These are phyloP conservation scores for Centaurea solstitialis DNA, from an alignment of 129 eudicot genomes.

Conservation along the genomic window DNA sequence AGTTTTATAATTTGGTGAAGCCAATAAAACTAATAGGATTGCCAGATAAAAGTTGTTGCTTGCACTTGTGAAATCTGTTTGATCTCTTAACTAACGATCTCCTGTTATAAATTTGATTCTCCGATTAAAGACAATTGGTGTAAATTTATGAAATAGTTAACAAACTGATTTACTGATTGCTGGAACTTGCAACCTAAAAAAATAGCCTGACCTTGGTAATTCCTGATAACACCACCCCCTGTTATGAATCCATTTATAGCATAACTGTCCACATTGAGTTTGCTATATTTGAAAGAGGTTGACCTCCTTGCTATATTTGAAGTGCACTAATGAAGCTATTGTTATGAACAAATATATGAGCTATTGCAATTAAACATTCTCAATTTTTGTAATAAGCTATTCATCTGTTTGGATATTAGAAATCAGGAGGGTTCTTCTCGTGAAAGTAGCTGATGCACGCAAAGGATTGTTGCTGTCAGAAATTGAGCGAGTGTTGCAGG, in stretches of 20 bases:
- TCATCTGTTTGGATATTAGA: slow-evolving; percentile 54
- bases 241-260: too few species aligned
- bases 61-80: background rate
- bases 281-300: too few species aligned
- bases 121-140: background rate
- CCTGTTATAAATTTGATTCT: background rate
- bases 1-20: background rate
- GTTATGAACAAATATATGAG: background rate
- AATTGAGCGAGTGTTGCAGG: slow-evolving; percentile 87
- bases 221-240: too few species aligned
- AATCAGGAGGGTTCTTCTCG: slow-evolving; percentile 76
- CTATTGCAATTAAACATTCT: background rate
- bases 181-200: background rate
- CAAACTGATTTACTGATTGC: background rate
- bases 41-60: background rate
- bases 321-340: background rate
- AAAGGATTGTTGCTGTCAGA: slow-evolving; percentile 65
- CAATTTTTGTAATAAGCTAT: slow-evolving; percentile 18
- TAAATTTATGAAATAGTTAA: background rate
- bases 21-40: background rate
- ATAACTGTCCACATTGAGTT: too few species aligned
- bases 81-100: background rate
- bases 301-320: too few species aligned
- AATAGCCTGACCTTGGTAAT: too few species aligned
- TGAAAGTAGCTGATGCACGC: slow-evolving; percentile 79